A percentile compares a stretch with the other conserved stretches of the same genome.
These are phyloP conservation scores for Mycena indigotica DNA, from an alignment of 768 basidiomycete species.

Conservation along the genomic window DNA sequence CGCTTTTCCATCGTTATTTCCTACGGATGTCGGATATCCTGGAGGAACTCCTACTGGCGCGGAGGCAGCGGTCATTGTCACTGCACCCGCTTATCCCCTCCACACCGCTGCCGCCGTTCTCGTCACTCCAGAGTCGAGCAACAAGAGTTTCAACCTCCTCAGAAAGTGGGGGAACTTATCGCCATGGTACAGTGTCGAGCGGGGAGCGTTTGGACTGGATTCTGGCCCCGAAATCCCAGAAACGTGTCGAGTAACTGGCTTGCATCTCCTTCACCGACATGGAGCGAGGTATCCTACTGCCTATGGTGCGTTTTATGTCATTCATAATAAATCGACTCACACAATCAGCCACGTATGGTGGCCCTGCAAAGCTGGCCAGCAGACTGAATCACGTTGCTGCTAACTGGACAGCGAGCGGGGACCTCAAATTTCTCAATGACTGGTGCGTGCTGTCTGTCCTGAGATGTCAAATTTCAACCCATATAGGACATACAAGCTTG, in stretches of 20 bases:
- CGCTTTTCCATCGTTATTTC: constrained; percentile 69
- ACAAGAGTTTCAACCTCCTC: constrained; percentile 62
- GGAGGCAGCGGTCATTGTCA: constrained; percentile 70
- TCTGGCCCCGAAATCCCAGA: constrained; percentile 71
- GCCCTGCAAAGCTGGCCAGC: constrained; percentile 57
- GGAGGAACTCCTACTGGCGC: constrained; percentile 81
- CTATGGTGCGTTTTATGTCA: constrained; percentile 48
- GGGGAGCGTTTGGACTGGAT: constrained; percentile 69
- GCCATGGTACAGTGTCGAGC: constrained; percentile 80
- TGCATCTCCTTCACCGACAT: constrained; percentile 82
- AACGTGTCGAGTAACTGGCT: constrained; percentile 68
- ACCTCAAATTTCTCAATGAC: constrained; percentile 74
- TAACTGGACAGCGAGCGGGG: constrained; percentile 65
- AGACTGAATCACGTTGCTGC: constrained; percentile 56
- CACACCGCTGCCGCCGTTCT: constrained; percentile 72
- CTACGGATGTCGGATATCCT: constrained; percentile 73
- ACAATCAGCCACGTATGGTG: constrained; percentile 66
- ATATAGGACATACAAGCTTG: constrained; percentile 83
- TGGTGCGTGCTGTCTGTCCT: constrained; percentile 53
- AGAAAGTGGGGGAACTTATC: constrained; percentile 83
- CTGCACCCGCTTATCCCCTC: constrained; percentile 77
- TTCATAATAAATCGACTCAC: no score
- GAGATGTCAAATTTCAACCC: neutral
- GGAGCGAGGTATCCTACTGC: constrained; percentile 75
- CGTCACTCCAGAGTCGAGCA: constrained; percentile 49